phyloP scores from a whole-genome alignment of 164 flowering plant genomes.

The Litsea cubeba region DNA sequence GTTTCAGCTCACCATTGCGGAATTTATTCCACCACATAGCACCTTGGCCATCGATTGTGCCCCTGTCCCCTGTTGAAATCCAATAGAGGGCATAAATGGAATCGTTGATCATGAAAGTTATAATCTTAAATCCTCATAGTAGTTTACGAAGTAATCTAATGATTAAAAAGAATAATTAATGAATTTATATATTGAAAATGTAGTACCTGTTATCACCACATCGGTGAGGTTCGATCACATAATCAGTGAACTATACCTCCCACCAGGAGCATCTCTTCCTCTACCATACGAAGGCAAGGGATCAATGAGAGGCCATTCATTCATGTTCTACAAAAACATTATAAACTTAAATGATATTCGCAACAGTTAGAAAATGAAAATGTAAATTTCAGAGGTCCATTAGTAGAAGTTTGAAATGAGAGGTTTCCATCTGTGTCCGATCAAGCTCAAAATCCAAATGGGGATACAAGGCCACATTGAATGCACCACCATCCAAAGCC shows the following conservation, averaged over 20 bases:
- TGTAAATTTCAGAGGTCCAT: not conserved
- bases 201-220: slow-evolving; percentile 64
- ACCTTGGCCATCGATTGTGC: slow-evolving; percentile 81
- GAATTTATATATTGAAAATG: not conserved
- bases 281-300: slow-evolving; percentile 71
- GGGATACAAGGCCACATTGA: no score
- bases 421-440: no score
- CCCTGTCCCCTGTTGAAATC: slow-evolving; percentile 51
- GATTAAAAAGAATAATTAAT: not conserved
- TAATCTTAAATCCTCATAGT: not conserved
- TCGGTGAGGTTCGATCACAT: slow-evolving; percentile 71
- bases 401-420: no score
- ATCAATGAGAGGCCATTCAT: slow-evolving; percentile 45
- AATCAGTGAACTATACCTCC: slow-evolving; percentile 57
- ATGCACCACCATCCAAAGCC: no score
- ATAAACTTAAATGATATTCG: no score
- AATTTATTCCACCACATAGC: slow-evolving; percentile 63
- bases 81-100: not conserved
- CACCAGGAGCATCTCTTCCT: slow-evolving; percentile 64
- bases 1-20: slow-evolving; percentile 28
- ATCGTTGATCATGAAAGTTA: not conserved
- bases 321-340: slow-evolving; percentile 31
- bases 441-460: no score
- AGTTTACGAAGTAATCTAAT: not conserved
- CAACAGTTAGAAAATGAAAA: no score